These are phyloP conservation scores for Blepharisma stoltei DNA, from an alignment of 73 alveolate genomes.

Conservation along the genomic window DNA sequence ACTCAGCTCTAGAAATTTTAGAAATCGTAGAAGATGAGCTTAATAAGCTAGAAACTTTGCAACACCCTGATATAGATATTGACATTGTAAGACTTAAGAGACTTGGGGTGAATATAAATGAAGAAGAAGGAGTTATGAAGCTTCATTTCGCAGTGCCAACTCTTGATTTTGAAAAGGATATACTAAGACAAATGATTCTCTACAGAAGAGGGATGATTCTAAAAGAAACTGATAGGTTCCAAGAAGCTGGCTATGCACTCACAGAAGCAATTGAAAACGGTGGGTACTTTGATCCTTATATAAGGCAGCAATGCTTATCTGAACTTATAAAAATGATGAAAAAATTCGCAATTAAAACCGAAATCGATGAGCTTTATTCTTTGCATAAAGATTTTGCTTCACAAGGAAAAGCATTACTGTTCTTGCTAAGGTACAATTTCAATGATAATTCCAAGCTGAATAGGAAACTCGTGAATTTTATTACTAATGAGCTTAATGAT, in stretches of 20 bases:
- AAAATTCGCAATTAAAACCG: background rate
- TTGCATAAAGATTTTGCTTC: background rate
- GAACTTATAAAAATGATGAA: background rate
- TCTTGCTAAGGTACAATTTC: background rate
- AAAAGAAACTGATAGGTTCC: background rate
- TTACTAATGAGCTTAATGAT: background rate
- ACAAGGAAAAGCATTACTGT: background rate
- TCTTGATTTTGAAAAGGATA: constrained; percentile 2
- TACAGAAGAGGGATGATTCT: constrained; percentile 9
- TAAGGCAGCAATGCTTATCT: background rate
- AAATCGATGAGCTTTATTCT: background rate
- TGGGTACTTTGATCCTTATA: constrained; percentile 16
- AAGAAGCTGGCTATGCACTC: constrained; percentile 14
- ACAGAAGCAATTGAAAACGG: constrained; percentile 24
- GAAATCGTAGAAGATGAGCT: constrained; percentile 17
- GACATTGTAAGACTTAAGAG: background rate
- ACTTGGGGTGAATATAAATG: constrained; percentile 11
- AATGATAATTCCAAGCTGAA: background rate
- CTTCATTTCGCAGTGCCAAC: constrained; percentile 11
- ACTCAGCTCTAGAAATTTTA: constrained; percentile 20
- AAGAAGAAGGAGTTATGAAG: background rate
- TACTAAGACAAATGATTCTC: constrained; percentile 5
- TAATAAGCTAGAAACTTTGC: background rate
- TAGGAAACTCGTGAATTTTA: background rate
- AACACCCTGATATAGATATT: background rate